These are phyloP conservation scores for Mycena filopes DNA, from an alignment of 768 basidiomycete genomes.

Conservation along the genomic window DNA sequence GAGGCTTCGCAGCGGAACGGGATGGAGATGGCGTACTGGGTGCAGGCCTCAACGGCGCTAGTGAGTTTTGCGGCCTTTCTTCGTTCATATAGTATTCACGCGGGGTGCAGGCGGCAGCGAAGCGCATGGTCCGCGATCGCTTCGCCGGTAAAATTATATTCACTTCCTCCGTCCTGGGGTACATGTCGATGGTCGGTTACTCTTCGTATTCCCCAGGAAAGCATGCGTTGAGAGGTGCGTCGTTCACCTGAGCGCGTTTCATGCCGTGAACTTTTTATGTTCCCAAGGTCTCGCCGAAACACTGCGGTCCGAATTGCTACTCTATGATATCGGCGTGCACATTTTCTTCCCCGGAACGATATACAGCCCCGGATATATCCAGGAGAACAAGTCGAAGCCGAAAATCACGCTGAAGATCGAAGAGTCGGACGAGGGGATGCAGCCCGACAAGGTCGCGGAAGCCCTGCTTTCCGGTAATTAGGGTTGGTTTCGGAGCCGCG, in stretches of 20 bases:
- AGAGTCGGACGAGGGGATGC: conserved; percentile 65
- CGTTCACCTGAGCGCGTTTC: background rate
- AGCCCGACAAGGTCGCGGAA: conserved; percentile 62
- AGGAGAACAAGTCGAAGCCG: conserved; percentile 75
- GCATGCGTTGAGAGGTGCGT: conserved; percentile 74
- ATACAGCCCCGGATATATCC: conserved; percentile 67
- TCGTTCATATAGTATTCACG: background rate
- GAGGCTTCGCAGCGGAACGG: conserved; percentile 60
- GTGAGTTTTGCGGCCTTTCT: conserved; percentile 45
- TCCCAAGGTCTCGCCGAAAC: conserved; percentile 74
- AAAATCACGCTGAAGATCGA: conserved; percentile 75
- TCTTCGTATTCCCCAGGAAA: conserved; percentile 77
- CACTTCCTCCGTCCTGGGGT: conserved; percentile 68
- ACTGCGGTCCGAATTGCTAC: conserved; percentile 70
- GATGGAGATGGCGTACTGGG: conserved; percentile 68
- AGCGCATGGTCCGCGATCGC: conserved; percentile 61
- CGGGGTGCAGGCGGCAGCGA: conserved; percentile 59
- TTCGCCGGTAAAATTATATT: conserved; percentile 70
- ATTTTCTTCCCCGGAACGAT: conserved; percentile 79
- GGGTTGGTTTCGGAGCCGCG: background rate
- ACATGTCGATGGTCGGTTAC: conserved; percentile 74
- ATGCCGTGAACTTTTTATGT: background rate
- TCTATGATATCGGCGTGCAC: conserved; percentile 74
- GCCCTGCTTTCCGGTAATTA: conserved; percentile 60
- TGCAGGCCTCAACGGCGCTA: conserved; percentile 65